phyloP scores from a whole-genome alignment of 2,329 filamentous ascomycete genomes.

The Sporothrix globosa region DNA sequence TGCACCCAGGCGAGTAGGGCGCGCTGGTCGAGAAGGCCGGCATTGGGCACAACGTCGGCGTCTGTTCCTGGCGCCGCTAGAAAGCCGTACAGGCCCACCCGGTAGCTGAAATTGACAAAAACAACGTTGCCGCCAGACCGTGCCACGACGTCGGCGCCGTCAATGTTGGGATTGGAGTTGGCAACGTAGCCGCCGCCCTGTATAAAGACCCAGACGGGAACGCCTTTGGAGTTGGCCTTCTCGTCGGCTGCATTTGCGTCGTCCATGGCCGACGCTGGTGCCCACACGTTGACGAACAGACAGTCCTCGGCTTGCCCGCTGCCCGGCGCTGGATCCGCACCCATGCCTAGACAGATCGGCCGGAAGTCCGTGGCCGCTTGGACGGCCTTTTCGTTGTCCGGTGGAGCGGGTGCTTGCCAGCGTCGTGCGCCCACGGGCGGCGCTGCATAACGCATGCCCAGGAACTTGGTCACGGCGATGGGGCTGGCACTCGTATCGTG shows the following conservation, averaged over 20 bases:
- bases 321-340: neutral
- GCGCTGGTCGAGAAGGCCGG: conserved; percentile 65
- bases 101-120: conserved; percentile 64
- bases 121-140: conserved; percentile 48
- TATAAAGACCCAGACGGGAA: conserved; percentile 56
- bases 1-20: conserved; percentile 64
- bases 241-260: too few species aligned
- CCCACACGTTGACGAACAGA: conserved; percentile 67
- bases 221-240: neutral
- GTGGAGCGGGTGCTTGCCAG: conserved; percentile 48
- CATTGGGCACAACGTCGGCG: conserved; percentile 37
- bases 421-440: conserved; percentile 48
- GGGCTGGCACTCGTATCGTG: neutral
- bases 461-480: conserved; percentile 44
- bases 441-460: conserved; percentile 51
- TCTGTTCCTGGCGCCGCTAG: conserved; percentile 48
- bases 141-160: conserved; percentile 52
- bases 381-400: conserved; percentile 40
- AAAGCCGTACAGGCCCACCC: conserved; percentile 65
- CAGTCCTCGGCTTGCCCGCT: conserved; percentile 60
- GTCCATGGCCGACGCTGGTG: conserved; percentile 49
- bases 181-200: conserved; percentile 59
- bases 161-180: conserved; percentile 52
- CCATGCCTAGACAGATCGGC: conserved; percentile 47
- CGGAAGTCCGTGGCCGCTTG: conserved; percentile 35